phyloP scores from a whole-genome alignment of 73 alveolate species.

The Paramecium biaurelia region DNA sequence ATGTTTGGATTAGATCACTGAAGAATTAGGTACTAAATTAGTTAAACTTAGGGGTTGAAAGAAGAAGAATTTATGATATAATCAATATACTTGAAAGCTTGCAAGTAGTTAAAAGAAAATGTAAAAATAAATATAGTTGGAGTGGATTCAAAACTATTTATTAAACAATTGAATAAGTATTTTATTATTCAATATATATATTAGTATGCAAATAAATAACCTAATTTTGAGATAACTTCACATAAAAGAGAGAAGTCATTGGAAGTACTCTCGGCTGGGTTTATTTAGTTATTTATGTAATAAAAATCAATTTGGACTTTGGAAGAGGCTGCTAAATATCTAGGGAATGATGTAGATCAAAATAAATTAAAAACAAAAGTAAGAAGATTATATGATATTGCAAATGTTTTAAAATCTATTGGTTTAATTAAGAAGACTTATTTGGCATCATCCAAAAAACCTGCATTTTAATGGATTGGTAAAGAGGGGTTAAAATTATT shows the following conservation, averaged over 20 bases:
- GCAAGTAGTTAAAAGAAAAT: slow-evolving; percentile 70
- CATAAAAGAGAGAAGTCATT: slow-evolving; percentile 76
- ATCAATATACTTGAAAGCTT: slow-evolving; percentile 80
- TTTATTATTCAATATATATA: background rate
- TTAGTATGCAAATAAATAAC: slow-evolving; percentile 13
- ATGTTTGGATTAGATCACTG: slow-evolving; percentile 73
- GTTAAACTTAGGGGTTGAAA: slow-evolving; percentile 64
- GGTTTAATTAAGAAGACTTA: slow-evolving; percentile 76
- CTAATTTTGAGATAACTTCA: background rate
- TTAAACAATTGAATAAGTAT: slow-evolving; percentile 36
- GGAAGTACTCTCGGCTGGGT: slow-evolving; percentile 73
- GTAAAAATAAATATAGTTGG: slow-evolving; percentile 82
- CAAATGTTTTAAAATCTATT: slow-evolving; percentile 77
- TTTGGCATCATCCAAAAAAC: slow-evolving; percentile 66
- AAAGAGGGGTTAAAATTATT: slow-evolving; percentile 65
- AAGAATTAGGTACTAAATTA: slow-evolving; percentile 51
- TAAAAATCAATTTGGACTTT: slow-evolving; percentile 72
- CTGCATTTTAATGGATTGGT: slow-evolving; percentile 87
- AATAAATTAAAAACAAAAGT: slow-evolving; percentile 77
- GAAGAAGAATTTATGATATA: slow-evolving; percentile 83
- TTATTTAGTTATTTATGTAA: slow-evolving; percentile 68
- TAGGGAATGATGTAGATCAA: slow-evolving; percentile 69
- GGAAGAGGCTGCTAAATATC: slow-evolving; percentile 81
- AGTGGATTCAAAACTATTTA: slow-evolving; percentile 71
- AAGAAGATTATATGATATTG: slow-evolving; percentile 82